Evolutionary conservation across 352 stramenopile species (phyloP), one percentile per base, ranked within the genome.

Genomic region (Pythium brassicae): DNA sequence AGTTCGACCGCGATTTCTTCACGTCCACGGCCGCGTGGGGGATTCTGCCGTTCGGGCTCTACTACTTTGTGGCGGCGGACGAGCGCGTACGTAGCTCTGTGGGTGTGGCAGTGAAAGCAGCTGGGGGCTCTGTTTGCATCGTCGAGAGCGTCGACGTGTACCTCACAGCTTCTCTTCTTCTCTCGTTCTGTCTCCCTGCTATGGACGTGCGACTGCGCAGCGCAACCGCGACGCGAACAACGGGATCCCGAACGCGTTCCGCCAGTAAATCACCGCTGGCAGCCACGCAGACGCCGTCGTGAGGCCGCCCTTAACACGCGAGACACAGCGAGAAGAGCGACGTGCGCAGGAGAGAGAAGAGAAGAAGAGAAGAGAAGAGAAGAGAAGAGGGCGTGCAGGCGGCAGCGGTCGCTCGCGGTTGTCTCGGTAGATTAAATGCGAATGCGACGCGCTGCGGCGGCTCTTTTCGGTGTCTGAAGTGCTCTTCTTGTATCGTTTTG

Each of bases 1-100:
- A 82, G 63, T 88, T 92, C 32, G 65, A 92, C 63, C 52, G 53
- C 43, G 12, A 76, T 17, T 89, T 92, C 71, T 92, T 89, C 65
- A 73, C 62, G 57, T 65, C 65, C 6, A 43, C 86, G 1, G 51
- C 62, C 5, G 71, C 63, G 29, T 89, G 76, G 76, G 78, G 81
- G 20, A 20, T 92, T 23, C 26, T 87, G 20, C 81, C 81, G 25
- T 88, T 75, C 58, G 56, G 55, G 19, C 29, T 87, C 53, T 92
- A 87, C 71, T 92, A 86, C 68, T 65, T 73, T 40, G 32, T 92
- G 50, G 66, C 74, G 37, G 64, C 65, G 32, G 58, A 59, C 26
- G 81, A 92, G 44, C 81, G 78, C 61, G 81, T 92, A 88, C 61
- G 81, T 53, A 23, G 14, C 29, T 52, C 19, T 46, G 42, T 40